Base-by-base conservation (phyloP, 1,284 basidiomycete species). In the Meira miltonrushii region DNA sequence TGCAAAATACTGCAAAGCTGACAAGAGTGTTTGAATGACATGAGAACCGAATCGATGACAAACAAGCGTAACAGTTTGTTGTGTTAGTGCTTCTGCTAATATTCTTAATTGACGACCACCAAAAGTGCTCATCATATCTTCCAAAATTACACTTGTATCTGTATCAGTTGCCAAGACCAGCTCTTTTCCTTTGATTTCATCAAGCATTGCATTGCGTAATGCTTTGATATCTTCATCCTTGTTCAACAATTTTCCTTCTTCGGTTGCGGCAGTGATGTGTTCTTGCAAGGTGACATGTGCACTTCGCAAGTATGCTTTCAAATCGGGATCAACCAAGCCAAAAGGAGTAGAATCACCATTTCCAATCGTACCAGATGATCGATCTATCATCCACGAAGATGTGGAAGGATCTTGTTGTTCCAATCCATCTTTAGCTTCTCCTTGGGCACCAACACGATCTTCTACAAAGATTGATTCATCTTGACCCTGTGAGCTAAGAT, bases 41-140 rank as follows among this genome's bases (percentile, higher is more conserved):
- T 78, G 75, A 2, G 72, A 74, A 25, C 70, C 75, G 44, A 71
- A 78, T n/a, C 75, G 59, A 51, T 78, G 75, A 12, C 58, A 59
- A 19, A 71, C 60, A 8, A 78, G 61, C 5, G 54, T 58, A 11
- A 57, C 49, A 44, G 67, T 68, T 57, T 57, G 61, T 39, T 17
- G 12, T 0, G 66, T 59, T 28, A 77, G 57, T n/a, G 71, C 57
- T 41, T 78, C 75, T n/a, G 73, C 60, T 23, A 77, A 65, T 3
- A 78, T 66, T 12, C 75, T 62, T 23, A 72, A 44, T n/a, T 69
- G 67, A 28, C 69, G 70, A 10, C 57, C 62, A 17, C 64, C 60
- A 15, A 77, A 60, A 15, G 62, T 55, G 1, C 62, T 51, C 5
- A 71, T 57, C 51, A 78, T 60, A 28, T 61, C 66, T 51, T 78